Base-by-base conservation (phyloP, 257 asterid genomes). In the Solanum appendiculatum region DNA sequence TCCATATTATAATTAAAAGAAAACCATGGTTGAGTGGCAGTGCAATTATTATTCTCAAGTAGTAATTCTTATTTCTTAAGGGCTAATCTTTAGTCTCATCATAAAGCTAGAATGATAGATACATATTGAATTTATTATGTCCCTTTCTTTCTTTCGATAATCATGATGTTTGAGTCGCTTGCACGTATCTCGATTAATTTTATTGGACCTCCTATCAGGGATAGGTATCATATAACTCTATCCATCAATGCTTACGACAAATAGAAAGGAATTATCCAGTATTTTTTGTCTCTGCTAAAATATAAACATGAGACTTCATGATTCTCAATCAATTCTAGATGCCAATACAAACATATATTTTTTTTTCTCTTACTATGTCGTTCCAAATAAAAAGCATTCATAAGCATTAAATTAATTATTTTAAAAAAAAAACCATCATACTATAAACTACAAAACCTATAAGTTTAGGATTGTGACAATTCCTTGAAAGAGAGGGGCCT, bases 391-490 rank as follows among this genome's bases (percentile, higher is more conserved):
- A 40, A 40, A 75, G 11, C 12, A 39, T 75, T 75, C 37, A 3
- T 42, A 16, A 23, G 34, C 12, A 75, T 3, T 39, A 18, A 13
- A 4, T 42, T 33, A 25, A 42, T 8, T 25, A 5, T 4, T n/a
- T 29, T 27, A 0, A 14, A 16, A 16, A 8, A 44, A 1, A 20
- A 72, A n/a, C n/a, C 1, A 34, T 16, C 64, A 5, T 78, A 78
- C 40, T 78, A 44, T 18, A 78, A 44, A 78, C 16, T 29, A 27
- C 9, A 46, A 27, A 44, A 34, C 64, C 85, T 80, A 80, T 29
- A 80, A 29, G 10, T 46, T 80, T 46, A 80, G 85, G 58, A 46
- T 46, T 80, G 66, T 46, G 64, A 80, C 66, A 80, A 80, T 29
- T 80, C 85, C 40, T 46, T 29, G 16, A 80, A 80, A 29, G 66